Base-by-base conservation (phyloP, 768 basidiomycete species). In the Tylopilus plumbeoviolaceoides region DNA sequence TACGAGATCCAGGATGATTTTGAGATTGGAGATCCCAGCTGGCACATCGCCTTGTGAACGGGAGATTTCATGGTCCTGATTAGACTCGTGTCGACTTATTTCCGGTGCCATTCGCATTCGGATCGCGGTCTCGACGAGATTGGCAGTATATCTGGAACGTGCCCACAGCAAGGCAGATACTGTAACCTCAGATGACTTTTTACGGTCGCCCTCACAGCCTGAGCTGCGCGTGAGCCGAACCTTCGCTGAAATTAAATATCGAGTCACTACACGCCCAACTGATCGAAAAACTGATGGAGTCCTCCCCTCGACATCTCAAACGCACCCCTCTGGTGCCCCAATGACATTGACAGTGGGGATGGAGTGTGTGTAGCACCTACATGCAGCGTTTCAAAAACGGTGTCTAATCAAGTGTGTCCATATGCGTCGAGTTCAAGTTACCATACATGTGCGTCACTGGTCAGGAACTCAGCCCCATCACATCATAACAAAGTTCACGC, bases 61-160 rank as follows among this genome's bases (percentile, higher is more conserved):
- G 54, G 44, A 58, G 51, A 61, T 61, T 45, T 25, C 44, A 51
- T 18, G 53, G 36, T 55, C 61, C 54, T 54, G 65, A 66, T 62
- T 57, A 55, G 62, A 63, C 50, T 55, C 61, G 52, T 63, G 48
- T 51, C 53, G 59, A 53, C 59, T 57, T 68, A 70, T 70, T 69
- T 70, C 66, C 66, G 67, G 55, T 31, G 38, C 44, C 39, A 42
- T 38, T 20, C 20, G 12, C 45, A 41, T 33, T 44, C 21, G 62
- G 52, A 61, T 63, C 61, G 61, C 54, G 55, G 53, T 50, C 49
- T 63, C 41, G 57, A 59, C 67, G 30, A 63, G 64, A 64, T 67
- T 68, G 62, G 58, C 61, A 62, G 48, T 55, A 8, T 40, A 51
- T 47, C 44, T 41, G 48, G 23, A 68, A 66, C 68, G 68, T 70